These are phyloP conservation scores for Coemansia furcata DNA, from an alignment of 192 early-diverging fungal genomes.

Conservation along the genomic window DNA sequence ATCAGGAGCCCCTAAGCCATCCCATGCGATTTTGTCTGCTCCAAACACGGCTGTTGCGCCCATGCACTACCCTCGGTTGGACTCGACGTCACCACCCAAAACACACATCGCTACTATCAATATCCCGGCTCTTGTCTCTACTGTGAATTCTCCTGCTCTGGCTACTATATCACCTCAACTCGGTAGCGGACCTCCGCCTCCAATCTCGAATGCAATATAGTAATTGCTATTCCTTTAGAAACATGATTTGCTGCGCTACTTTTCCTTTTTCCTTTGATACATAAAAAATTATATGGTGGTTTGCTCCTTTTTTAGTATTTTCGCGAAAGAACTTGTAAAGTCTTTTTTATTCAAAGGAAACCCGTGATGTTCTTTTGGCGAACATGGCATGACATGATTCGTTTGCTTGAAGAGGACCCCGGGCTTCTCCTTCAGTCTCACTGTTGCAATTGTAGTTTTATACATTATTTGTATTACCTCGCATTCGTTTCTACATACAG, in stretches of 20 bases:
- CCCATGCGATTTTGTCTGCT: not conserved
- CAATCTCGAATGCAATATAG: constrained; percentile 20
- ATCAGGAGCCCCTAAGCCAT: not conserved
- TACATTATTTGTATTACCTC: not conserved
- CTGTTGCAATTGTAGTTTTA: not conserved
- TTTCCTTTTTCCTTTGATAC: not conserved
- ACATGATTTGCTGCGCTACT: not conserved
- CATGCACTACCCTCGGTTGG: not conserved
- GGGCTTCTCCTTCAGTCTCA: too few relatives aligned
- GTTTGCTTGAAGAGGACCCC: not conserved
- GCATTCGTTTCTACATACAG: not conserved
- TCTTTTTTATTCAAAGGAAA: not conserved
- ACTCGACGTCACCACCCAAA: constrained; percentile 1
- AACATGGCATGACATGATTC: not conserved
- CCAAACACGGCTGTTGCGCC: not conserved
- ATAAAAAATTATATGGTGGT: not conserved
- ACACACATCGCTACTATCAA: constrained; percentile 2
- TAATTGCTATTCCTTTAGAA: not conserved
- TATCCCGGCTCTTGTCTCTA: constrained; percentile 11
- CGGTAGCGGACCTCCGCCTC: constrained; percentile 11
- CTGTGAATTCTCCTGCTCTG: constrained; percentile 5
- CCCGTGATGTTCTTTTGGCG: not conserved
- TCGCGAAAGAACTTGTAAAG: not conserved
- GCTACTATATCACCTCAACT: constrained; percentile 19
- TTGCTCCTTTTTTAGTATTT: not conserved